Evolutionary conservation across 148 eudicot genomes (phyloP), one percentile per base, ranked within the genome.

Genomic region (Diospyros lotus): DNA sequence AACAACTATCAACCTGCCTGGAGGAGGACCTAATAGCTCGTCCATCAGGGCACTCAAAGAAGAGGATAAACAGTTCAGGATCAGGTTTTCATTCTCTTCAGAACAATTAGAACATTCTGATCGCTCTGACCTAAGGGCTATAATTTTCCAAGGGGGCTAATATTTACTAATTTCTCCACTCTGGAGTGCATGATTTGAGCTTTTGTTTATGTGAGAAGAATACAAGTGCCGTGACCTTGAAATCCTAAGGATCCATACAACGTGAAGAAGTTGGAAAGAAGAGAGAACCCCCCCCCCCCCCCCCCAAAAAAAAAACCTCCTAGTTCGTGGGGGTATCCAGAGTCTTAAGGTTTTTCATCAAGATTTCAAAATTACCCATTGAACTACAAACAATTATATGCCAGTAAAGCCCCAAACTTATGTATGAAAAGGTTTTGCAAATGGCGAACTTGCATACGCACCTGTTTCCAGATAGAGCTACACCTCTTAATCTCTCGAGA

Each of bases 401-500:
- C 50, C 6, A 28, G 72, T 42, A 28, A 66, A 6, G 59, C 1
- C 42, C 12, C 59, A 55, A 61, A 68, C 3, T 7, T 18, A 72
- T 50, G 38, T n/a, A 45, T 50, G 46, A 53, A 41, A 46, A 60
- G 18, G 4, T 43, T 0, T 4, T 38, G 60, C 55, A 69, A 40
- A 59, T 50, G 8, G 12, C 14, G 39, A 66, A 12, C 43, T 40
- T 48, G 53, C 40, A 18, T 9, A 84, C 85, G 62, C 74, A 93
- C 98, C 98, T 86, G 88, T 60, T 71, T 60, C 78, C 82, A 71
- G 91, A 80, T 77, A 84, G 79, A 75, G 96, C 77, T 13, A 85
- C 85, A 73, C 97, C 91, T 85, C 93, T 86, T 71, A 94, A 75
- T 75, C 98, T 87, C 69, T 92, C 92, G 60, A 94, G 75, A 80